Conservation (phyloP, 2,329 filamentous ascomycete species). For the Colletotrichum caudatum region DNA sequence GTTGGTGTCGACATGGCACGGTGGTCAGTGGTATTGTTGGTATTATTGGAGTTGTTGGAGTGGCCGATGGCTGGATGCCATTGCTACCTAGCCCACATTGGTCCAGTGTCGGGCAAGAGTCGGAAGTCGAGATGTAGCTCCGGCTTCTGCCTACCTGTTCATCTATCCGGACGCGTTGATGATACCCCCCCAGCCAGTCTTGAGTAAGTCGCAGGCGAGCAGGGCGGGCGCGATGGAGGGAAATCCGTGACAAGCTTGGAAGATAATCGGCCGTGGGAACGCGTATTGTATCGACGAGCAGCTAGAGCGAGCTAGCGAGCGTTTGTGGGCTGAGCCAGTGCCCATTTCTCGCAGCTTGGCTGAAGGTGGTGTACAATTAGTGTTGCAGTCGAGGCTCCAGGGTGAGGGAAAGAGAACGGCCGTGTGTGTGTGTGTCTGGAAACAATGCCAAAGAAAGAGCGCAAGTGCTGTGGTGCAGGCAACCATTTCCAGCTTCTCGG, state of each 20-base stretch:
- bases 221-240: conserved; percentile 22
- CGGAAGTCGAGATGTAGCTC: conserved; percentile 19
- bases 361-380: conserved; percentile 2
- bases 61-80: conserved; percentile 13
- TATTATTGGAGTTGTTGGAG: conserved; percentile 15
- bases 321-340: conserved; percentile 15
- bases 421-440: conserved; percentile 20
- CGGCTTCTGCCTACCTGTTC: conserved; percentile 8
- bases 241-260: conserved; percentile 20
- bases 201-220: conserved; percentile 10
- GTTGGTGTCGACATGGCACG: conserved; percentile 8
- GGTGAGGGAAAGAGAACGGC: conserved; percentile 27
- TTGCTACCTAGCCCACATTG: not conserved
- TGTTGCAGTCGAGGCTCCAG: conserved; percentile 16
- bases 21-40: conserved; percentile 4
- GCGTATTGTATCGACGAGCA: conserved; percentile 15
- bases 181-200: conserved; percentile 2
- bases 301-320: not conserved
- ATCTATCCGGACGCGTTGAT: conserved; percentile 27
- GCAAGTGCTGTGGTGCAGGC: conserved; percentile 37
- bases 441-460: conserved; percentile 32
- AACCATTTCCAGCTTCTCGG: conserved; percentile 41
- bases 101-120: conserved; percentile 12
- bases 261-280: conserved; percentile 7
- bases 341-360: conserved; percentile 15